A percentile compares a stretch with the other conserved stretches of the same genome.
These are phyloP conservation scores for Cardamine resedifolia DNA, from an alignment of 345 rosid genomes.

Conservation along the genomic window DNA sequence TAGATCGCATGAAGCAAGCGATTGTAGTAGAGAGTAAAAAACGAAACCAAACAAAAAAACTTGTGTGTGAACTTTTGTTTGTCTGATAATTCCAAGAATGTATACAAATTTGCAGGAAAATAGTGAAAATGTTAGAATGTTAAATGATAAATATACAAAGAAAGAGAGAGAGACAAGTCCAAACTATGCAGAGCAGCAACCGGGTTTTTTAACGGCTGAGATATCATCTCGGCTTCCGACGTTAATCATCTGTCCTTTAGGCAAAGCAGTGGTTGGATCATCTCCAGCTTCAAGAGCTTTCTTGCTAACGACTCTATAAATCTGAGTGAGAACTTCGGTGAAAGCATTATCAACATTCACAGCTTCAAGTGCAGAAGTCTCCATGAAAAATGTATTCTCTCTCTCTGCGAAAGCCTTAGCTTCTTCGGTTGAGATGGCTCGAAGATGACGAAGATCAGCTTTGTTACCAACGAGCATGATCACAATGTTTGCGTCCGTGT, in stretches of 20 bases:
- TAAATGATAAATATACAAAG: constrained; percentile 3
- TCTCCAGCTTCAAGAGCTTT: constrained; percentile 82
- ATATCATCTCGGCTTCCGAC: constrained; percentile 74
- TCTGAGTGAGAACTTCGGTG: constrained; percentile 80
- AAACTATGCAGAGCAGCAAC: constrained; percentile 64
- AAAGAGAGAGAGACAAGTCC: neutral
- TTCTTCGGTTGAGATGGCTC: constrained; percentile 73
- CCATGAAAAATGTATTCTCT: constrained; percentile 79
- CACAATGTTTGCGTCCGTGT: constrained; percentile 80
- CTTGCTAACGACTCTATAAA: constrained; percentile 72
- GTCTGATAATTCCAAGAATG: constrained; percentile 26
- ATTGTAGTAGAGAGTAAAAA: neutral
- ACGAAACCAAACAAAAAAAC: neutral
- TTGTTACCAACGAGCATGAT: constrained; percentile 94
- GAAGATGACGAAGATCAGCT: constrained; percentile 81
- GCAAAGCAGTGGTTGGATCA: constrained; percentile 78
- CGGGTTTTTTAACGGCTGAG: constrained; percentile 73
- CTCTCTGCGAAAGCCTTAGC: constrained; percentile 66
- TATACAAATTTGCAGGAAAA: constrained; percentile 35
- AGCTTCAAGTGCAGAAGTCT: constrained; percentile 87
- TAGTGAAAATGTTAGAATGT: constrained; percentile 6
- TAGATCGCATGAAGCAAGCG: constrained; percentile 1
- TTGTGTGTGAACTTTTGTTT: constrained; percentile 23
- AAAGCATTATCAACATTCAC: constrained; percentile 80
- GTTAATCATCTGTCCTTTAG: constrained; percentile 74